Evolutionary conservation across 2,329 filamentous ascomycete genomes (phyloP), one percentile per base, ranked within the genome.

Genomic region (Aspergillus tanneri): DNA sequence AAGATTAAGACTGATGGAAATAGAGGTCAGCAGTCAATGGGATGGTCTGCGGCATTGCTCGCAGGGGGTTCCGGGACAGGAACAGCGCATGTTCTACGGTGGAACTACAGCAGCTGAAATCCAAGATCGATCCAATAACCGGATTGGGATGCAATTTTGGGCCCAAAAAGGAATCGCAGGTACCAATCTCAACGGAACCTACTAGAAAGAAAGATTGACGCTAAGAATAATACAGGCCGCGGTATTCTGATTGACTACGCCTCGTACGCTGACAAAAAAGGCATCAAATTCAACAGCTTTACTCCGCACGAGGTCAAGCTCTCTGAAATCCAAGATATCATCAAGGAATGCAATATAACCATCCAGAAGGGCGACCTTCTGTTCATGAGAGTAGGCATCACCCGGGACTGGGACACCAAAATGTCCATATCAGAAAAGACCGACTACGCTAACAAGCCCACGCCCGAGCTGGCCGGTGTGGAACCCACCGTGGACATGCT

Each of bases 181-280:
- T 69, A 58, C 8, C 22, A 4, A 21, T 5, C 32, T 19, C 10
- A 23, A 5, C 23, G 5, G 9, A 5, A 14, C 12, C 10, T 18
- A n/a, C 12, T 25, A 21, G 11, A 28, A 37, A 28, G 41, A 21
- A 16, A 16, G 10, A 14, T 48, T 12, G 22, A n/a, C 28, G 38
- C n/a, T n/a, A n/a, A n/a, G n/a, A n/a, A n/a, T 36, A 23, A 24
- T 3, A 34, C 9, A 63, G 77, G 76, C 3, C 74, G 78, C 7
- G 78, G 77, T 2, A 73, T 80, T 5, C 64, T 80, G 6, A 66
- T 80, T 1, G 78, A 80, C 62, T 81, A 77, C 43, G 69, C 63
- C 4, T 65, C 67, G 4, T 80, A 72, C 66, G 74, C 75, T 1
- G 63, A 67, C 59, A 48, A 64, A 49, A 62, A 69, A 25, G 65